Base-by-base conservation (phyloP, 2,329 filamentous ascomycete genomes). In the Cercospora berteroae region DNA sequence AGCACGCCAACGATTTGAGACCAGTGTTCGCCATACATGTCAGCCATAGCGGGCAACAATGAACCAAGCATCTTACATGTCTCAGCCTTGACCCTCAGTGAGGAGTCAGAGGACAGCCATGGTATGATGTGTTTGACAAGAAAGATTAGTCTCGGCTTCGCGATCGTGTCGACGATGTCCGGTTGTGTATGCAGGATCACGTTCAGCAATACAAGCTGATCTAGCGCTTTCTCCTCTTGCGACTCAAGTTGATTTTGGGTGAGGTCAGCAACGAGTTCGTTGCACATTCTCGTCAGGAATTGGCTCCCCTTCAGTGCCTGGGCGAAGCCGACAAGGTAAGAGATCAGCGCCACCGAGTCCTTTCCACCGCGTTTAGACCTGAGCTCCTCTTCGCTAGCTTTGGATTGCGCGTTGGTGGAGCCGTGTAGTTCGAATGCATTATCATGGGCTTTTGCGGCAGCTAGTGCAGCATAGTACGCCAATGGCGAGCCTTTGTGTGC, bases 11-110 rank as follows among this genome's bases (percentile, higher is more conserved):
- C 63, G 5, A 81, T 75, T 13, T 81, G 76, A 60, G 89, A 86
- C 95, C 95, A 99, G 75, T 97, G 92, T 0, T 91, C 87, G 0
- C 94, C 95, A 74, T 97, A 97, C 0, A 97, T 88, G 57, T 93
- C 90, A 67, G 88, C 86, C 73, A 97, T 89, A 48, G 86, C 86
- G 1, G 92, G 91, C 0, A 97, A 79, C 3, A 97, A 81, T 3
- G 82, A 80, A 1, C 79, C 76, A 59, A 89, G 73, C 5, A 81
- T 77, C 67, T 77, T 86, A 81, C 63, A 92, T 75, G 68, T 83
- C 83, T 73, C 88, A 80, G 76, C 88, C 86, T 69, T 84, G 79
- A 80, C 87, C 80, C 31, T 84, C 76, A 68, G 81, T 77, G n/a
- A 86, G 70, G 64, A 79, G 1, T 80, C 78, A 0, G 81, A 76